phyloP scores from a whole-genome alignment of 345 rosid genomes.

The Eucalyptus sp. region DNA sequence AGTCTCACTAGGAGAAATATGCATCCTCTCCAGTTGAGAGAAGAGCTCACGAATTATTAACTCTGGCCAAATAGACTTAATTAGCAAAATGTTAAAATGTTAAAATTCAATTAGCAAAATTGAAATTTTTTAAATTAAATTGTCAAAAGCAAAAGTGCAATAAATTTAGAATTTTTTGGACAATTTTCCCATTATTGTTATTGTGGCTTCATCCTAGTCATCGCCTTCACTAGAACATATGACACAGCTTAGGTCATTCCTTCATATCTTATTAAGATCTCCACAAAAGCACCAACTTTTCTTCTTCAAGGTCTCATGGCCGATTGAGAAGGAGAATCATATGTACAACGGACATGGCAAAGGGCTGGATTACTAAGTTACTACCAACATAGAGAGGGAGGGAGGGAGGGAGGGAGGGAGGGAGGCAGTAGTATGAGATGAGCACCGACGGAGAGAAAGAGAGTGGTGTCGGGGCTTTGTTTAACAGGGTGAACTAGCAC shows the following conservation, averaged over 20 bases:
- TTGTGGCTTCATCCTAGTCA: too few species aligned
- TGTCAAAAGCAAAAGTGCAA: too few species aligned
- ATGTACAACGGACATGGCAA: neutral
- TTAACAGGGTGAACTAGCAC: neutral
- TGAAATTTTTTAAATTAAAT: too few species aligned
- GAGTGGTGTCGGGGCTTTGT: neutral
- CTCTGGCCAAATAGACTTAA: accelerated
- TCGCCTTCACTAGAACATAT: too few species aligned
- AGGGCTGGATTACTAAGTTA: neutral
- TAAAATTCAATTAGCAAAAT: too few species aligned
- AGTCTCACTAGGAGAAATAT: too few species aligned
- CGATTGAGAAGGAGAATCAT: neutral
- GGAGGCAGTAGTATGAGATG: accelerated
- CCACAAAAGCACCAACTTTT: neutral
- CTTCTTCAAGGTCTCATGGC: neutral
- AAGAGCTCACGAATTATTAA: too few species aligned
- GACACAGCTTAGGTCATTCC: too few species aligned
- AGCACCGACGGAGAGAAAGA: neutral
- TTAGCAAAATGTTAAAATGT: accelerated
- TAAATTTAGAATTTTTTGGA: too few species aligned
- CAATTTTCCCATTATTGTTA: too few species aligned
- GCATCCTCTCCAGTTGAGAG: accelerated
- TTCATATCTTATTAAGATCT: neutral
- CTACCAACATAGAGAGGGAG: too few species aligned
- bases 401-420: too few species aligned